A percentile compares a stretch with the other conserved stretches of the same genome.
phyloP scores from a whole-genome alignment of 495 filamentous ascomycete species.

The Xylaria castorea region DNA sequence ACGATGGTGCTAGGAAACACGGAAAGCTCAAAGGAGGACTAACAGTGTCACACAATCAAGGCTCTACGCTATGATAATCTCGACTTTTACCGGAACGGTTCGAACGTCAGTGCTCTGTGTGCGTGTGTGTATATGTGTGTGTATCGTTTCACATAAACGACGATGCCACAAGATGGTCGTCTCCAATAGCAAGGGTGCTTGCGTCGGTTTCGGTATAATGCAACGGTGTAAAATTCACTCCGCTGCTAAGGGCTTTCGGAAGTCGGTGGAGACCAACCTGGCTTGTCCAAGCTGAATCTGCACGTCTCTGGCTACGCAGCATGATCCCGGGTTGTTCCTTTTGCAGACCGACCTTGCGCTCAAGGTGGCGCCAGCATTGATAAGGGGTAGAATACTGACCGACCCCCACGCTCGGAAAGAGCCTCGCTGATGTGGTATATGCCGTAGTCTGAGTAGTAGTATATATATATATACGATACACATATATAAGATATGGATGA shows the following conservation, averaged over 20 bases:
- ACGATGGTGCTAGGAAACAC: constrained; percentile 34
- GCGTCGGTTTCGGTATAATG: constrained; percentile 5
- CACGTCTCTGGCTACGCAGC: background rate
- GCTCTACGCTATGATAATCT: constrained; percentile 38
- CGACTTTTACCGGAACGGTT: constrained; percentile 33
- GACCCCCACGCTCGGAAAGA: constrained; percentile 2
- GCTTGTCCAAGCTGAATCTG: background rate
- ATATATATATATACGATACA: background rate
- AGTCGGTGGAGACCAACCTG: background rate
- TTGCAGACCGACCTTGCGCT: background rate
- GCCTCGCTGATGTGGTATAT: constrained; percentile 3
- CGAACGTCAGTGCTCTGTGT: constrained; percentile 2
- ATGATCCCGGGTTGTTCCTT: background rate
- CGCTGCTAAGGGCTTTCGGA: background rate
- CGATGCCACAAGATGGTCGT: constrained; percentile 13
- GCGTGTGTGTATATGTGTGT: background rate
- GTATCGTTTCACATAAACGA: constrained; percentile 26
- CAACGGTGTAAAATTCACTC: background rate
- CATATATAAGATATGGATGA: background rate
- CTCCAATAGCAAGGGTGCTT: background rate
- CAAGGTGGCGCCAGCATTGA: background rate
- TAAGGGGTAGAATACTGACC: background rate
- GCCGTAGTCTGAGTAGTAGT: background rate
- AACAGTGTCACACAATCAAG: constrained; percentile 34
- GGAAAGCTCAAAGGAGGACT: constrained; percentile 31